Evolutionary conservation across 169 alveolate species (phyloP), one percentile per base, ranked within the genome.

Genomic region (Cytauxzoon felis): DNA sequence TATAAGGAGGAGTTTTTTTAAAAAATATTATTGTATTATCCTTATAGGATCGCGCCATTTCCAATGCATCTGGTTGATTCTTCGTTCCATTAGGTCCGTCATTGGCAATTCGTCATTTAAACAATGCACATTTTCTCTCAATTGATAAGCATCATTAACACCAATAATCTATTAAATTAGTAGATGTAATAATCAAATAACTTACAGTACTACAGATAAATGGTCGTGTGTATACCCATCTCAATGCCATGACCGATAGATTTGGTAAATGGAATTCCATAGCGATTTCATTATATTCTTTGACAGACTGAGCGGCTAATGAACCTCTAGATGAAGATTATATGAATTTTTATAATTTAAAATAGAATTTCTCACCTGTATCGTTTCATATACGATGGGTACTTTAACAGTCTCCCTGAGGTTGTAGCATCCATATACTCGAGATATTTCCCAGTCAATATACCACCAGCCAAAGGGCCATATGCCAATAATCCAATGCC

Each of bases 381-480:
- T 16, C 93, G 68, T 53, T 56, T 53, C 94, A 89, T 89, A 63
- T 87, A 89, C 8, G 94, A 87, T 1, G 94, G 94, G 69, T 80
- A 89, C 7, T 80, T 72, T 18, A 81, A 71, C 80, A 89, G 56
- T n/a, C 94, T 71, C 40, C 85, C 93, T 27, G 88, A 64, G 9
- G 94, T 89, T 21, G 94, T 87, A 47, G 86, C 45, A 57, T 89
- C 94, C 27, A 87, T 40, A 48, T 78, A 81, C 52, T 89, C 94
- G 48, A 89, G 59, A 70, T 89, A 89, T 38, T 89, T 89, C 1
- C 94, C 94, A 8, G 93, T 83, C 56, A 89, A 54, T 3, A 89
- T 57, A 21, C 94, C 94, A 2, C 91, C 94, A 23, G 92, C 91
- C 24, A 89, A 72, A 3, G 94, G 88, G 2, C 91, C 82, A 70